These are phyloP conservation scores for Theileria parva DNA, from an alignment of 169 alveolate species.

Conservation along the genomic window DNA sequence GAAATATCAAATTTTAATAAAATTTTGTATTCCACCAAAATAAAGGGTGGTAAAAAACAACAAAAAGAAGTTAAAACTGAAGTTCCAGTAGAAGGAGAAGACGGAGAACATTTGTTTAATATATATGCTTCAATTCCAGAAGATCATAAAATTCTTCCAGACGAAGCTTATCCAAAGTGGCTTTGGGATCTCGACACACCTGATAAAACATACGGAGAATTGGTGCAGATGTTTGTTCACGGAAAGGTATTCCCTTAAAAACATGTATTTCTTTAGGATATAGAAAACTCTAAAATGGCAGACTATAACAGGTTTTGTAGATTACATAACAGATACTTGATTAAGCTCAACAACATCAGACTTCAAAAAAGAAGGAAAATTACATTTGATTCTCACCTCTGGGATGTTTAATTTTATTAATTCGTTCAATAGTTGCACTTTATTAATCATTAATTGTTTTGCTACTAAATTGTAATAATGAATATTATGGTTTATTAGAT, in stretches of 20 bases:
- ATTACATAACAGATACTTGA: conserved; percentile 67
- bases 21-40: conserved; percentile 33
- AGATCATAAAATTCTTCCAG: conserved; percentile 76
- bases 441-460: not conserved
- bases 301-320: conserved; percentile 78
- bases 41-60: conserved; percentile 21
- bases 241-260: conserved; percentile 66
- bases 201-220: conserved; percentile 78
- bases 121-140: conserved; percentile 69
- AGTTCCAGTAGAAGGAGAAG: not conserved
- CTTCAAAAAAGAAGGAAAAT: conserved; percentile 72
- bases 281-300: conserved; percentile 70
- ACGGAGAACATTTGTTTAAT: conserved; percentile 74
- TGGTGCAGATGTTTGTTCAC: conserved; percentile 73
- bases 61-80: not conserved
- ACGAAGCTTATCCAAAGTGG: conserved; percentile 77
- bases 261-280: conserved; percentile 32
- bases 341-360: conserved; percentile 74
- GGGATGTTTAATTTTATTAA: conserved; percentile 65
- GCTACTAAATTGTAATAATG: not conserved
- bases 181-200: conserved; percentile 77
- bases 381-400: conserved; percentile 63
- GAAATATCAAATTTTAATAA: conserved; percentile 52
- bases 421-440: not conserved
- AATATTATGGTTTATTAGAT: not conserved